Conservation (phyloP, 2,329 filamentous ascomycete genomes). For the Phyllosticta citrichinensis region DNA sequence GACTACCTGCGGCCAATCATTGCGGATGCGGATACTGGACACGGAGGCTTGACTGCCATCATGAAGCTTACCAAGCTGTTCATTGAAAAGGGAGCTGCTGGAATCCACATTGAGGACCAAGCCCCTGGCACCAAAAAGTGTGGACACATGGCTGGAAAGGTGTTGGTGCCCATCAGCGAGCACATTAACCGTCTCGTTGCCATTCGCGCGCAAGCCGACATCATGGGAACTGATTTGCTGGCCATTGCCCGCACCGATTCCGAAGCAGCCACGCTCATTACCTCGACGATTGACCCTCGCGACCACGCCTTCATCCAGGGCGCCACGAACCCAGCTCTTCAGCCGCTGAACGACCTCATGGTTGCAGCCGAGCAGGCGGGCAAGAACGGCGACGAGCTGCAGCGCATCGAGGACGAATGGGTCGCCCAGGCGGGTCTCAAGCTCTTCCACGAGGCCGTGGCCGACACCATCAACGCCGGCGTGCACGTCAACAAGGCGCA, state of each 20-base stretch:
- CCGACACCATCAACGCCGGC: slow-evolving; percentile 65
- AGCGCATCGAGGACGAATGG: slow-evolving; percentile 91
- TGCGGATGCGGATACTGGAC: slow-evolving; percentile 93
- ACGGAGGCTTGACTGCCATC: slow-evolving; percentile 93
- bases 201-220: slow-evolving; percentile 94
- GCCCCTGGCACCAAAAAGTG: slow-evolving; percentile 99
- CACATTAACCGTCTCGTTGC: slow-evolving; percentile 97
- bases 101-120: slow-evolving; percentile 98
- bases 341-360: slow-evolving; percentile 88
- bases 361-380: slow-evolving; percentile 70
- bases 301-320: slow-evolving; percentile 93
- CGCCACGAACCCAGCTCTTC: slow-evolving; percentile 71
- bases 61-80: slow-evolving; percentile 99
- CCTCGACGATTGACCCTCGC: slow-evolving; percentile 87
- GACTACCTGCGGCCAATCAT: slow-evolving; percentile 95
- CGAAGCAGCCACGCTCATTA: slow-evolving; percentile 94
- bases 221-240: slow-evolving; percentile 90
- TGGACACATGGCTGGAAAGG: slow-evolving; percentile 98
- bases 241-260: slow-evolving; percentile 92
- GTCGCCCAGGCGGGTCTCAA: slow-evolving; percentile 65
- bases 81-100: slow-evolving; percentile 89
- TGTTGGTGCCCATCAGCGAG: slow-evolving; percentile 90
- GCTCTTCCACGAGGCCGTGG: slow-evolving; percentile 84
- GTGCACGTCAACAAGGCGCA: slow-evolving; percentile 57
- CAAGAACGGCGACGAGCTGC: slow-evolving; percentile 69